phyloP scores from a whole-genome alignment of 2,329 filamentous ascomycete genomes.

The Clonostachys byssicola region DNA sequence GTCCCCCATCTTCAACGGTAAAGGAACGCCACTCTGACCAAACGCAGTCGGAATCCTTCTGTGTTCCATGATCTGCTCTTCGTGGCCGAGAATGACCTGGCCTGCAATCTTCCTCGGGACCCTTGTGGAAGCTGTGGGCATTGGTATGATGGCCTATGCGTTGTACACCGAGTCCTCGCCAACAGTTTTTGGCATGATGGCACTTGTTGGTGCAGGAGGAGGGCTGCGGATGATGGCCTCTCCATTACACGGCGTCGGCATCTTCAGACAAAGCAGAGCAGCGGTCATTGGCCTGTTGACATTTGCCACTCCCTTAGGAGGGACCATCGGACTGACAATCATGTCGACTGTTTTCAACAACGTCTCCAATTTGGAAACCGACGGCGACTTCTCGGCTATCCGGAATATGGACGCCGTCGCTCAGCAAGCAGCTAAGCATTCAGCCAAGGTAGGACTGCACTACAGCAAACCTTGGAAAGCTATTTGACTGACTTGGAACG shows the following conservation, averaged over 20 bases:
- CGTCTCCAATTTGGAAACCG: conserved; percentile 19
- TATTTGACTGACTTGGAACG: neutral
- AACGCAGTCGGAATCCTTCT: conserved; percentile 46
- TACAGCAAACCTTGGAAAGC: conserved; percentile 21
- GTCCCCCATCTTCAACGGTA: conserved; percentile 5
- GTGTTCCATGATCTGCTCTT: conserved; percentile 56
- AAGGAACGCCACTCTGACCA: neutral
- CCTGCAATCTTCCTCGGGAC: conserved; percentile 51
- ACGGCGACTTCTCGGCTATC: conserved; percentile 14
- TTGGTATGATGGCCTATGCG: conserved; percentile 54
- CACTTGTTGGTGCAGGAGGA: conserved; percentile 56
- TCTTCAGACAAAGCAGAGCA: conserved; percentile 54
- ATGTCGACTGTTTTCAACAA: conserved; percentile 71
- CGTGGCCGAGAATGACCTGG: conserved; percentile 58
- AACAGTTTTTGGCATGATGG: conserved; percentile 63
- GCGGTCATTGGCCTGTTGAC: conserved; percentile 55
- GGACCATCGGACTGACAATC: conserved; percentile 60
- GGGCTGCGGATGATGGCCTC: conserved; percentile 63
- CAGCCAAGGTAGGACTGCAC: conserved; percentile 15
- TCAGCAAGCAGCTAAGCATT: conserved; percentile 11
- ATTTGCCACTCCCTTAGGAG: conserved; percentile 58
- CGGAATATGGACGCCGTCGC: conserved; percentile 6
- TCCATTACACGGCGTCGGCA: conserved; percentile 57
- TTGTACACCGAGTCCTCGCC: conserved; percentile 40
- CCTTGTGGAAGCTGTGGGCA: conserved; percentile 51